phyloP scores from a whole-genome alignment of 371 early-diverging fungal genomes.

The Actinomucor elegans region DNA sequence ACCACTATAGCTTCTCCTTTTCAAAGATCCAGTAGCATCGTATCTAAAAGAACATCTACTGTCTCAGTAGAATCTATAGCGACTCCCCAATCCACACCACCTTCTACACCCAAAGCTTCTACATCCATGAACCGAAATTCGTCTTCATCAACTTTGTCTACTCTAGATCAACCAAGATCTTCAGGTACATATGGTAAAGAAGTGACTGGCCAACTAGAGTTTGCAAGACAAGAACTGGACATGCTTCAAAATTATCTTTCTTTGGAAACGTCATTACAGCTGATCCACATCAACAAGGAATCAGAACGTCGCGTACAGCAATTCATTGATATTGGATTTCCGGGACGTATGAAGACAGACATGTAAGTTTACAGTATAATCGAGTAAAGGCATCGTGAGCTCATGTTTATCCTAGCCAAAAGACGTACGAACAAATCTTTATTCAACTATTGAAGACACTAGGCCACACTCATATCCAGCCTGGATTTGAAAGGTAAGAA shows the following conservation, averaged over 20 bases:
- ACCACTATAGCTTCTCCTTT: conserved; percentile 37
- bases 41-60: conserved; percentile 14
- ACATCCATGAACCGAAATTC: conserved; percentile 10
- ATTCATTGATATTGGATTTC: conserved; percentile 35
- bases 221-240: conserved; percentile 46
- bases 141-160: neutral
- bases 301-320: conserved; percentile 61
- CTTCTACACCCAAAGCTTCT: conserved; percentile 26
- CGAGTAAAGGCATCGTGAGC: too few relatives aligned
- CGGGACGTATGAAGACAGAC: conserved; percentile 30
- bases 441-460: conserved; percentile 58
- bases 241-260: conserved; percentile 69
- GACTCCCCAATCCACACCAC: conserved; percentile 22
- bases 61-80: conserved; percentile 14
- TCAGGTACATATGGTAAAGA: conserved; percentile 6
- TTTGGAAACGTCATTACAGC: conserved; percentile 73
- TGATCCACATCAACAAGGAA: conserved; percentile 84
- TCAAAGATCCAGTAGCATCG: conserved; percentile 9
- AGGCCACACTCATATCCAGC: conserved; percentile 67
- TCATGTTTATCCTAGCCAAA: conserved; percentile 49
- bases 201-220: conserved; percentile 19
- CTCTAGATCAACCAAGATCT: neutral
- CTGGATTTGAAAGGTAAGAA: conserved; percentile 67
- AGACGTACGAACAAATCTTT: conserved; percentile 66
- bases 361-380: too few relatives aligned